Conservation (phyloP, 345 rosid species). For the Cardiospermum halicacabum region DNA sequence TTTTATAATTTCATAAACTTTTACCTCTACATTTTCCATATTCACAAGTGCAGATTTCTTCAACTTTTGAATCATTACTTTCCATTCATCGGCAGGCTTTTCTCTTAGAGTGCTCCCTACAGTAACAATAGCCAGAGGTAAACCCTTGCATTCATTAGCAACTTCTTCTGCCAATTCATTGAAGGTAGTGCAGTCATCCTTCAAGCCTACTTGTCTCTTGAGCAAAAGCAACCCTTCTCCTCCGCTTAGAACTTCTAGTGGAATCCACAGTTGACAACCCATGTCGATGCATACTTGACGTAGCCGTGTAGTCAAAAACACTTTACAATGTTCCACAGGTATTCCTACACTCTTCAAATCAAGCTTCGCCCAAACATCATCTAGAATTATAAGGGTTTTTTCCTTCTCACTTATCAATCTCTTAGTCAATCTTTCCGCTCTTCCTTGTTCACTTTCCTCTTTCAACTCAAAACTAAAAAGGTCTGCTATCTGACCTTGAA, state of each 20-base stretch:
- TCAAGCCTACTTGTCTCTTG: too few relatives aligned
- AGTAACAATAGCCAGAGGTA: background rate
- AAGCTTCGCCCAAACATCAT: too few relatives aligned
- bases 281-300: too few relatives aligned
- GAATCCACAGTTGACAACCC: background rate
- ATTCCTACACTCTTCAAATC: too few relatives aligned
- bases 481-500: conserved; percentile 6
- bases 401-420: too few relatives aligned
- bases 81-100: background rate
- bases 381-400: too few relatives aligned
- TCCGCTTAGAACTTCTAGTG: background rate
- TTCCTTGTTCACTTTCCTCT: background rate
- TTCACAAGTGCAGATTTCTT: background rate
- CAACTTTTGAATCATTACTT: background rate
- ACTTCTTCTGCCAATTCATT: background rate
- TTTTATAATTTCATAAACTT: background rate
- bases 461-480: background rate
- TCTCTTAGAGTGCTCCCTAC: background rate
- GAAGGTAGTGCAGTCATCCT: background rate
- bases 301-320: background rate
- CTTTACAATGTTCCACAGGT: too few relatives aligned
- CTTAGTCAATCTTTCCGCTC: background rate
- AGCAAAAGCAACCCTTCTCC: conserved; percentile 5
- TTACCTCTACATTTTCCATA: background rate
- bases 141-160: conserved; percentile 1